These are phyloP conservation scores for Flaveria robusta DNA, from an alignment of 129 eudicot species.

Conservation along the genomic window DNA sequence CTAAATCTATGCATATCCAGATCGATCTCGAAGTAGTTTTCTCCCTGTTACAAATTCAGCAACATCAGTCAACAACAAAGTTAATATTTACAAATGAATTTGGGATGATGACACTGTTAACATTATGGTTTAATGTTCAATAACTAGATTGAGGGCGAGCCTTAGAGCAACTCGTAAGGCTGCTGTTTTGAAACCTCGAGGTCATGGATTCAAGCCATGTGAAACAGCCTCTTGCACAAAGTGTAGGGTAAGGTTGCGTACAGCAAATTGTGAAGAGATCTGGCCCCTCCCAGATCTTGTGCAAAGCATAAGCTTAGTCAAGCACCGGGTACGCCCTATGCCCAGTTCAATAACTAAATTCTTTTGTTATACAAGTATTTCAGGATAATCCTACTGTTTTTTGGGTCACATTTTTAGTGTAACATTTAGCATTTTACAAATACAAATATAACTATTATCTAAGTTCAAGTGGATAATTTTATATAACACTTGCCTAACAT, in stretches of 20 bases:
- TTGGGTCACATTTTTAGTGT: neutral
- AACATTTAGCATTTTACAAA: neutral
- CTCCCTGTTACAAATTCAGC: conserved; percentile 52
- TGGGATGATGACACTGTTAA: neutral
- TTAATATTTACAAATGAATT: neutral
- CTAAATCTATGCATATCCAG: conserved; percentile 93
- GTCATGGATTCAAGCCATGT: too few species aligned
- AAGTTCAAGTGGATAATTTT: neutral
- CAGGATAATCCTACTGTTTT: neutral
- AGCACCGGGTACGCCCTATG: too few species aligned
- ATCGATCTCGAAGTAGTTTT: conserved; percentile 84
- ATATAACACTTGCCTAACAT: neutral
- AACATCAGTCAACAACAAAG: neutral
- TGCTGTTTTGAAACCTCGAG: too few species aligned
- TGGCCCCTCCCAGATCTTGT: too few species aligned
- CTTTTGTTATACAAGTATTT: neutral
- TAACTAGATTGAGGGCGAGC: too few species aligned
- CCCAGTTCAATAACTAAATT: too few species aligned
- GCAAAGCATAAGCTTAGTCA: too few species aligned
- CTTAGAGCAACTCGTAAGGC: too few species aligned
- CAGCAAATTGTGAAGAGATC: too few species aligned
- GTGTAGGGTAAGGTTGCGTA: too few species aligned
- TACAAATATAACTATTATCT: neutral
- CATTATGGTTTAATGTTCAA: too few species aligned
- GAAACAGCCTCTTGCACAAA: too few species aligned